These are phyloP conservation scores for Myxozyma kluyveri DNA, from an alignment of 805 yeast species.

Conservation along the genomic window DNA sequence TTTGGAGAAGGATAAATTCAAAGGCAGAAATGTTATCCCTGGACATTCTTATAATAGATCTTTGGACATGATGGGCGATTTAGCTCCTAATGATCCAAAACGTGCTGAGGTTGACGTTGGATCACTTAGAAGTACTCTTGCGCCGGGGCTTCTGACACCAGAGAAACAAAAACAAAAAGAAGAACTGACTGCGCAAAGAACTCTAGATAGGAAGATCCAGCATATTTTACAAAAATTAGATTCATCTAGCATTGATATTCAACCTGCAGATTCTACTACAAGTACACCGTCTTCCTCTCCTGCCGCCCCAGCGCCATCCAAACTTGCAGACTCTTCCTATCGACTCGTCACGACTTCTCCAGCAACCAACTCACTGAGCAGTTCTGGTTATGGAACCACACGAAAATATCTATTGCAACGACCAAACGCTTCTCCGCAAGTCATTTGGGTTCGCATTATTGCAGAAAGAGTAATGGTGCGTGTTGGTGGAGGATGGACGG, in stretches of 20 bases:
- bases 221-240: slow-evolving; percentile 10
- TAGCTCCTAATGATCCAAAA: slow-evolving; percentile 17
- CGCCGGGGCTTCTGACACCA: neutral
- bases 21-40: slow-evolving; percentile 8
- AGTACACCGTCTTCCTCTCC: neutral
- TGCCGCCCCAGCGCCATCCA: neutral
- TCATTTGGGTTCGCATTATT: slow-evolving; percentile 31
- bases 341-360: slow-evolving; percentile 9
- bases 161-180: neutral
- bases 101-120: slow-evolving; percentile 21
- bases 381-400: slow-evolving; percentile 31
- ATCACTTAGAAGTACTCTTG: slow-evolving; percentile 12
- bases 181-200: slow-evolving; percentile 4
- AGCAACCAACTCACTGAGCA: slow-evolving; percentile 4
- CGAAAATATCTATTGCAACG: slow-evolving; percentile 27
- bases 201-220: slow-evolving; percentile 24
- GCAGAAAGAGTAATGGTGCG: slow-evolving; percentile 33
- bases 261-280: slow-evolving; percentile 9
- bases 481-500: slow-evolving; percentile 33
- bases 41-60: slow-evolving; percentile 4
- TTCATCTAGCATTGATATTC: slow-evolving; percentile 3
- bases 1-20: slow-evolving; percentile 15
- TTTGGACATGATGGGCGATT: neutral
- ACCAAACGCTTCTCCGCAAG: slow-evolving; percentile 30
- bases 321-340: neutral